Percentiles rank a stretch among this genome's conserved stretches.
These are phyloP conservation scores for Dictyostelium intermedium DNA, from an alignment of 78 protist species.

Conservation along the genomic window DNA sequence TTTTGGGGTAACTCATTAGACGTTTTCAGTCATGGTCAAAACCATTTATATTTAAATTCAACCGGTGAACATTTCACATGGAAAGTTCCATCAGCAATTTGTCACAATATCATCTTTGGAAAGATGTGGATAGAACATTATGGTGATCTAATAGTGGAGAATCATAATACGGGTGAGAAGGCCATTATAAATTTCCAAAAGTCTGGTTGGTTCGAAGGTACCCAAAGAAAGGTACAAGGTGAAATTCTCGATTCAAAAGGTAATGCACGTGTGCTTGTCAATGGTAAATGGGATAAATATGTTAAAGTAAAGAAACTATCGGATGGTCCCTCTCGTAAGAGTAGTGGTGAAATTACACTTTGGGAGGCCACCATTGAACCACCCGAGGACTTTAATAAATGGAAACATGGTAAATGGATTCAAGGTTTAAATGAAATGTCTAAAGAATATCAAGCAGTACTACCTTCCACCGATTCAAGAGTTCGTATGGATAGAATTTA, in stretches of 20 bases:
- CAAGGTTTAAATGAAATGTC: conserved; percentile 72
- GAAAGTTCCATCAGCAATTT: conserved; percentile 53
- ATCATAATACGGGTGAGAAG: conserved; percentile 29
- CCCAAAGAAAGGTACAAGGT: conserved; percentile 29
- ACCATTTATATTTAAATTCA: conserved; percentile 28
- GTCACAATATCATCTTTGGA: conserved; percentile 77
- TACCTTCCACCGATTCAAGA: conserved; percentile 82
- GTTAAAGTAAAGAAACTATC: not conserved
- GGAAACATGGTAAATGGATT: conserved; percentile 57
- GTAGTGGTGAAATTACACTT: not conserved
- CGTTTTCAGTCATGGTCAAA: conserved; percentile 56
- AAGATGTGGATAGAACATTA: conserved; percentile 85
- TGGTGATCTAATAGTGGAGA: conserved; percentile 54
- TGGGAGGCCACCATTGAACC: conserved; percentile 62
- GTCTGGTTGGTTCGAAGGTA: conserved; percentile 75
- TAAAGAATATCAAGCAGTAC: conserved; percentile 31
- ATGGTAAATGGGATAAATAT: conserved; percentile 71
- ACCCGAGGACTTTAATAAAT: conserved; percentile 6
- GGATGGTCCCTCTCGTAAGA: conserved; percentile 10
- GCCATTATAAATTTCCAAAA: conserved; percentile 70
- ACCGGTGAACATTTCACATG: conserved; percentile 47
- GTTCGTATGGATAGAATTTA: conserved; percentile 64
- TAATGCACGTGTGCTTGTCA: not conserved
- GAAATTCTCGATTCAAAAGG: conserved; percentile 33
- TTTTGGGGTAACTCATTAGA: conserved; percentile 85